These are phyloP conservation scores for Calonectria pauciramosa DNA, from an alignment of 2,329 filamentous ascomycete genomes.

Conservation along the genomic window DNA sequence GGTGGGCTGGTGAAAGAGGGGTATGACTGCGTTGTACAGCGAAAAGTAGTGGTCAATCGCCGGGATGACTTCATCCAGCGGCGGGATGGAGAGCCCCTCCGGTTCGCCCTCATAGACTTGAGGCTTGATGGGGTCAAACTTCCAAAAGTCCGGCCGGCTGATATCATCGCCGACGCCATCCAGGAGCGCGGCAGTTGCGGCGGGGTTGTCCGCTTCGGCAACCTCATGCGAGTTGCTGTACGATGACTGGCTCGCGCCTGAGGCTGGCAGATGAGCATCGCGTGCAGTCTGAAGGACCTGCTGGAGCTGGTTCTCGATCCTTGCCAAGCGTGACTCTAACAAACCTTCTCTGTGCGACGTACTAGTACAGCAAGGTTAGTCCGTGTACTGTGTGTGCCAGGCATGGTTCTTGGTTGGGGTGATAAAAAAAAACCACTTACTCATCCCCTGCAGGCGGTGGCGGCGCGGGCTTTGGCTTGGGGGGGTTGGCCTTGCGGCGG, in stretches of 20 bases:
- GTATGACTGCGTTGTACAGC: slow-evolving; percentile 52
- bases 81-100: slow-evolving; percentile 45
- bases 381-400: background rate
- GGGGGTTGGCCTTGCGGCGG: slow-evolving; percentile 42
- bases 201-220: background rate
- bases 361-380: background rate
- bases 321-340: slow-evolving; percentile 46
- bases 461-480: slow-evolving; percentile 30
- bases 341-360: background rate
- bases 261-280: slow-evolving; percentile 23
- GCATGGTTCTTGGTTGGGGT: background rate
- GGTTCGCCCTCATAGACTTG: slow-evolving; percentile 35
- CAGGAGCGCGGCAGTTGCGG: background rate
- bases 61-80: slow-evolving; percentile 52
- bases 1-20: slow-evolving; percentile 52
- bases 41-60: slow-evolving; percentile 55
- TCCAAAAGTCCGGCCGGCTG: slow-evolving; percentile 23
- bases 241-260: background rate
- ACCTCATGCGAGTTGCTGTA: background rate
- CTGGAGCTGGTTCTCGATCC: slow-evolving; percentile 51
- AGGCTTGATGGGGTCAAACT: slow-evolving; percentile 40
- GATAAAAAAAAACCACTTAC: slow-evolving; percentile 11
- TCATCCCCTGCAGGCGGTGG: slow-evolving; percentile 29
- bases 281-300: slow-evolving; percentile 45
- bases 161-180: background rate